These are phyloP conservation scores for Elsinoe ampelina DNA, from an alignment of 2,329 filamentous ascomycete species.

Conservation along the genomic window DNA sequence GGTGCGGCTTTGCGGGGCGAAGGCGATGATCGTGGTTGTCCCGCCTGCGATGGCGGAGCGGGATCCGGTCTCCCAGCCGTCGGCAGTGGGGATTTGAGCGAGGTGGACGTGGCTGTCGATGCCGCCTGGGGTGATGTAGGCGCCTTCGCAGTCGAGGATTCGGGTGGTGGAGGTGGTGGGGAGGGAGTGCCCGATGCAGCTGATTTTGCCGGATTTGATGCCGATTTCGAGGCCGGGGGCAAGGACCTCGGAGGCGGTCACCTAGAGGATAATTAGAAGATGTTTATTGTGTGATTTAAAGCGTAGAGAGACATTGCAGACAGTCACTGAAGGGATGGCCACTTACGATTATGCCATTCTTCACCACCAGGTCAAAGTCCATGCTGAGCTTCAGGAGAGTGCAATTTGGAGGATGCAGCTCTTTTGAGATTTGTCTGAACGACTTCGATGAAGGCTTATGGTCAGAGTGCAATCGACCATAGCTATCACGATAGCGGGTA, in stretches of 20 bases:
- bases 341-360: conserved; percentile 35
- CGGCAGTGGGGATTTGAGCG: conserved; percentile 32
- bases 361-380: conserved; percentile 34
- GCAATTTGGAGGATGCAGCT: too few species aligned
- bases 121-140: conserved; percentile 40
- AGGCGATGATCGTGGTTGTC: conserved; percentile 50
- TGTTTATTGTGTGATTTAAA: neutral
- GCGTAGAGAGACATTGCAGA: neutral
- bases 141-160: conserved; percentile 38
- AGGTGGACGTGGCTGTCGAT: conserved; percentile 44
- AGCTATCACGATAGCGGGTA: neutral
- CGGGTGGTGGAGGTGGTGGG: conserved; percentile 25
- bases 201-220: conserved; percentile 39
- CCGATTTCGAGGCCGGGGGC: conserved; percentile 38
- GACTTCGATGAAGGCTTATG: too few species aligned
- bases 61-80: conserved; percentile 42
- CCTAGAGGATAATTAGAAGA: conserved; percentile 22
- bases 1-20: conserved; percentile 45
- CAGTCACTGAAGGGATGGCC: neutral
- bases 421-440: too few species aligned
- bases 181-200: conserved; percentile 34
- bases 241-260: conserved; percentile 40
- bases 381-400: conserved; percentile 12
- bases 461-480: too few species aligned
- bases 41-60: conserved; percentile 49